Conservation (phyloP, 805 yeast genomes). For the Starmerella scarabaei region DNA sequence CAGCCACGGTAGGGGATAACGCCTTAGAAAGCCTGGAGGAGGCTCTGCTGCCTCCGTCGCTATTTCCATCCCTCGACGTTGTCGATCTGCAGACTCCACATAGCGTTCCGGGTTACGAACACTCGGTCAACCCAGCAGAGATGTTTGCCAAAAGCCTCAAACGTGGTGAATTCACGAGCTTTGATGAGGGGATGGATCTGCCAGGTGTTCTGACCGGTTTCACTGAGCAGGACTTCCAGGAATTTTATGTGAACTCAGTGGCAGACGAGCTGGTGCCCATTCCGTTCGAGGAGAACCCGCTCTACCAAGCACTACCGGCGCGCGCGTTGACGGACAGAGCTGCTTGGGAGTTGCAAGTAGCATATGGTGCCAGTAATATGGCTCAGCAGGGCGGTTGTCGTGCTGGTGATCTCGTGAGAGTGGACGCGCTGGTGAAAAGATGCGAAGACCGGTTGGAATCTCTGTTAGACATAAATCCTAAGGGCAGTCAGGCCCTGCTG, state of each 20-base stretch:
- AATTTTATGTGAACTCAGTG: conserved; percentile 49
- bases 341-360: conserved; percentile 13
- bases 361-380: conserved; percentile 19
- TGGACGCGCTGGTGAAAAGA: conserved; percentile 3
- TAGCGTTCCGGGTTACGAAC: neutral
- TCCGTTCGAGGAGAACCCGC: conserved; percentile 56
- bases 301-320: conserved; percentile 48
- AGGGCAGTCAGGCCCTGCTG: conserved; percentile 7
- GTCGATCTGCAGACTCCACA: no score
- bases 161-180: neutral
- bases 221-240: conserved; percentile 38
- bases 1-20: neutral
- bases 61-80: neutral
- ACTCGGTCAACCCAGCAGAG: neutral
- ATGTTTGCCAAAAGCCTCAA: neutral
- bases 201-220: neutral
- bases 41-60: neutral
- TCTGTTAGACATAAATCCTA: neutral
- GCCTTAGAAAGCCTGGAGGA: neutral
- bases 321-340: conserved; percentile 42
- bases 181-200: neutral
- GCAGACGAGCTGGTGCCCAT: conserved; percentile 54
- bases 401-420: conserved; percentile 1
- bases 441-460: conserved; percentile 2
- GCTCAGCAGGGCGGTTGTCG: conserved; percentile 1